Percentiles rank a stretch among this genome's conserved stretches.
phyloP scores from a whole-genome alignment of 2,329 filamentous ascomycete genomes.

The Simplicillium aogashimaense region DNA sequence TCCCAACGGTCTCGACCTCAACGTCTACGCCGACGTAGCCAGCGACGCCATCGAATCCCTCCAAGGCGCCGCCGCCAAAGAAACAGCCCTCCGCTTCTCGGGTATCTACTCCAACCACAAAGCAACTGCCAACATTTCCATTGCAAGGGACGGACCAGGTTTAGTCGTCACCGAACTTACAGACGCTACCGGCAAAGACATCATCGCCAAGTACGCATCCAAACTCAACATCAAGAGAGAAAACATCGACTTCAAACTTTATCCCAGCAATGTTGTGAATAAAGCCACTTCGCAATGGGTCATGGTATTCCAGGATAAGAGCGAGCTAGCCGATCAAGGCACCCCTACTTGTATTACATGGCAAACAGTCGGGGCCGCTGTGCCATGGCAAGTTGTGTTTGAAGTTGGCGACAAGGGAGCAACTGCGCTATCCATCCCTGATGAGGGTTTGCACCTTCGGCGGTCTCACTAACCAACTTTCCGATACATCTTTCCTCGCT shows the following conservation, averaged over 20 bases:
- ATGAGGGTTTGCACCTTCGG: no score
- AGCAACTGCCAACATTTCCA: no score
- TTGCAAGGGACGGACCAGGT: constrained; percentile 10
- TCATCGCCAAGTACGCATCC: constrained; percentile 10
- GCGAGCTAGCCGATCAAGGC: constrained; percentile 17
- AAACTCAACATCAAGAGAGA: constrained; percentile 10
- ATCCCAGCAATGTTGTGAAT: constrained; percentile 18
- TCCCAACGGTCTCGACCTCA: constrained; percentile 17
- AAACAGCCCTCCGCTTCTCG: constrained; percentile 9
- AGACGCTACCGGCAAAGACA: constrained; percentile 7
- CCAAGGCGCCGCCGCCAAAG: constrained; percentile 7
- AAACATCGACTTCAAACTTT: constrained; percentile 17
- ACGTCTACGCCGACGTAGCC: constrained; percentile 21
- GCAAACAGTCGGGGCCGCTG: not conserved
- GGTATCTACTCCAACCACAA: constrained; percentile 6
- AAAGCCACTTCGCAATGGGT: constrained; percentile 15
- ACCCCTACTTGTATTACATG: constrained; percentile 24
- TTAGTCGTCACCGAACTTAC: constrained; percentile 13
- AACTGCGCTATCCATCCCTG: no score
- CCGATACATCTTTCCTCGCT: no score
- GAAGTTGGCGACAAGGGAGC: not conserved
- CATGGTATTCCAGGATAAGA: constrained; percentile 18
- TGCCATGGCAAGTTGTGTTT: constrained; percentile 1
- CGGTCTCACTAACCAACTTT: no score
- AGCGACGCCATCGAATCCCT: constrained; percentile 12